phyloP scores from a whole-genome alignment of 768 basidiomycete genomes.

The Leccinum variicolor region DNA sequence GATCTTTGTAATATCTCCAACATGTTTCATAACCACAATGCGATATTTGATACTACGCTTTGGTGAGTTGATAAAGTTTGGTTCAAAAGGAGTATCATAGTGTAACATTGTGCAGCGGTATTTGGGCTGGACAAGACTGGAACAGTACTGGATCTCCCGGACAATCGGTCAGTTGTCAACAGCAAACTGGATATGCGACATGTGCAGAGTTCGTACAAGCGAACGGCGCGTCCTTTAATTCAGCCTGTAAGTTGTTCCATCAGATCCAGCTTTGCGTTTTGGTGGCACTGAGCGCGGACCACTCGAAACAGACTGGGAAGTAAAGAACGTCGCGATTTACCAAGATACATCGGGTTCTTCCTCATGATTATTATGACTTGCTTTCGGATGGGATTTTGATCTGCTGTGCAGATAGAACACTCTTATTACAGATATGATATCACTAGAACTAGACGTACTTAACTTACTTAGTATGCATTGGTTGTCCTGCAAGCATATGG shows the following conservation, averaged over 20 bases:
- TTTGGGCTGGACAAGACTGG: slow-evolving; percentile 91
- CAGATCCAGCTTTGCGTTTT: not conserved
- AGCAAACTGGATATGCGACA: slow-evolving; percentile 75
- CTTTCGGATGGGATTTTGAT: slow-evolving; percentile 6
- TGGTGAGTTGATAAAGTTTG: slow-evolving; percentile 44
- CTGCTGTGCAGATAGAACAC: slow-evolving; percentile 9
- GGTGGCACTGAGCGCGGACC: not conserved
- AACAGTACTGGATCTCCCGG: slow-evolving; percentile 67
- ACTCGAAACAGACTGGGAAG: slow-evolving; percentile 67
- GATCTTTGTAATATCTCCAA: slow-evolving; percentile 68
- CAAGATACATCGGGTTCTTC: slow-evolving; percentile 36
- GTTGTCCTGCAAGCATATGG: too few species aligned
- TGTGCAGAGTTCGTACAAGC: slow-evolving; percentile 76
- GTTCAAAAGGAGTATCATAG: slow-evolving; percentile 1
- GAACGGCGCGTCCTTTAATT: slow-evolving; percentile 62
- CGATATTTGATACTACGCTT: slow-evolving; percentile 83
- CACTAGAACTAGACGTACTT: slow-evolving; percentile 14
- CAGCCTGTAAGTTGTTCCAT: slow-evolving; percentile 66
- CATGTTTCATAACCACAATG: slow-evolving; percentile 74
- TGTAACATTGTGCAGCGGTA: slow-evolving; percentile 51
- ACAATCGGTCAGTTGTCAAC: slow-evolving; percentile 82
- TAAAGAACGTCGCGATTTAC: slow-evolving; percentile 71
- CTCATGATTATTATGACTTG: slow-evolving; percentile 3
- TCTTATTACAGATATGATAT: not conserved
- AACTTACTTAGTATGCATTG: slow-evolving; percentile 7